These are phyloP conservation scores for Candida montana DNA, from an alignment of 805 yeast species.

Conservation along the genomic window DNA sequence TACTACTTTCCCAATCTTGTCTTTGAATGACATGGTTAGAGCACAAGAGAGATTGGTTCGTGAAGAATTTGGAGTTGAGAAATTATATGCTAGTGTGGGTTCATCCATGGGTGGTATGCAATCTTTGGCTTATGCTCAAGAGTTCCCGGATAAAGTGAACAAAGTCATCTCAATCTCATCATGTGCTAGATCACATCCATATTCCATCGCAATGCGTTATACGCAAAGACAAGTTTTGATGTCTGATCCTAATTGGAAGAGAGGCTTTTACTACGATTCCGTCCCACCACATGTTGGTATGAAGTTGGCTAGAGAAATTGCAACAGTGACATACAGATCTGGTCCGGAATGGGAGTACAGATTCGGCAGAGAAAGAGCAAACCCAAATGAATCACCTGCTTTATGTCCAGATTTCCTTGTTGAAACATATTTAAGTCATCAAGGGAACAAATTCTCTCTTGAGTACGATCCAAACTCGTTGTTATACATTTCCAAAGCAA, in stretches of 20 bases:
- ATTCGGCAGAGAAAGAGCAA: conserved; percentile 84
- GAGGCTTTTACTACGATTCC: conserved; percentile 76
- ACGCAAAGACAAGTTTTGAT: conserved; percentile 89
- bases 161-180: conserved; percentile 81
- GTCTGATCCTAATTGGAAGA: conserved; percentile 93
- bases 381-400: conserved; percentile 74
- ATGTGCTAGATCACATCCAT: conserved; percentile 91
- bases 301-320: conserved; percentile 91
- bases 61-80: conserved; percentile 55
- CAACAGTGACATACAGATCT: conserved; percentile 88
- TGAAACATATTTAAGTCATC: conserved; percentile 90
- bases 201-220: conserved; percentile 88
- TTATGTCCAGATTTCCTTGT: conserved; percentile 89
- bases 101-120: conserved; percentile 99
- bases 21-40: conserved; percentile 85
- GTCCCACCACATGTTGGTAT: conserved; percentile 92
- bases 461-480: conserved; percentile 90
- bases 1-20: conserved; percentile 80
- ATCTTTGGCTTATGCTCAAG: conserved; percentile 79
- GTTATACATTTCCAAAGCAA: conserved; percentile 83
- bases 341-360: conserved; percentile 97
- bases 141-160: conserved; percentile 70
- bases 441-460: conserved; percentile 88
- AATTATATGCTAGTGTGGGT: conserved; percentile 76
- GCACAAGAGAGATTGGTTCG: conserved; percentile 72